These are phyloP conservation scores for Neofusicoccum sp. DNA, from an alignment of 2,329 filamentous ascomycete genomes.

Conservation along the genomic window DNA sequence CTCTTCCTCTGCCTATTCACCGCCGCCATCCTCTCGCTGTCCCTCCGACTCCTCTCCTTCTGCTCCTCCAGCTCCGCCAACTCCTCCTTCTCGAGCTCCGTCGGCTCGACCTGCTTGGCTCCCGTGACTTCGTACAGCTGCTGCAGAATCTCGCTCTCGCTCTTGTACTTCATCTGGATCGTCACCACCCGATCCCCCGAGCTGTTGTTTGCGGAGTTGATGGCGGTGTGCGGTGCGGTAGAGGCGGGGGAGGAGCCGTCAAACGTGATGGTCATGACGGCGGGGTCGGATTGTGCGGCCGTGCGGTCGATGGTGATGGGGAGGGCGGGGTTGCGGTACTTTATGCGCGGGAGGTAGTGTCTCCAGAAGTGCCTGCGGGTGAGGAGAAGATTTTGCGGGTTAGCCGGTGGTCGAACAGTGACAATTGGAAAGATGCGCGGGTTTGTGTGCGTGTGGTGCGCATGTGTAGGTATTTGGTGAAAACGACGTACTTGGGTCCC, in stretches of 20 bases:
- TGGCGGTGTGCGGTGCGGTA: constrained; percentile 25
- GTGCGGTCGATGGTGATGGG: constrained; percentile 79
- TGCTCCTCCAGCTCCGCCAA: constrained; percentile 58
- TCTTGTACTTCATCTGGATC: constrained; percentile 60
- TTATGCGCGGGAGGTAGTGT: constrained; percentile 76
- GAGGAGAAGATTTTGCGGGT: not conserved
- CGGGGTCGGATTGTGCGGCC: constrained; percentile 48
- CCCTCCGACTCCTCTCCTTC: constrained; percentile 50
- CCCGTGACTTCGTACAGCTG: constrained; percentile 63
- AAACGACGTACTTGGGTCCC: constrained; percentile 62
- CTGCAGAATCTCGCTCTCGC: constrained; percentile 61
- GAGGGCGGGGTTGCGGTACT: constrained; percentile 88
- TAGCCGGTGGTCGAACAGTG: not conserved
- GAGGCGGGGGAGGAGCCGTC: constrained; percentile 34
- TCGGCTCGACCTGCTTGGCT: constrained; percentile 57
- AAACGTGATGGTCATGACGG: constrained; percentile 64
- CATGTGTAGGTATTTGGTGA: too few relatives aligned
- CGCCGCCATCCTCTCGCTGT: constrained; percentile 55
- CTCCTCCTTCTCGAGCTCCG: constrained; percentile 58
- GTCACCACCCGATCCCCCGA: constrained; percentile 37
- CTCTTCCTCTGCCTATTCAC: constrained; percentile 58
- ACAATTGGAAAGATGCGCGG: constrained; percentile 26
- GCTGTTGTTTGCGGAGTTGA: constrained; percentile 21
- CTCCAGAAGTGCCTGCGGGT: constrained; percentile 79
- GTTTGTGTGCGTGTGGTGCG: not conserved